phyloP scores from a whole-genome alignment of 805 yeast genomes.

The Metschnikowia vanudenii region DNA sequence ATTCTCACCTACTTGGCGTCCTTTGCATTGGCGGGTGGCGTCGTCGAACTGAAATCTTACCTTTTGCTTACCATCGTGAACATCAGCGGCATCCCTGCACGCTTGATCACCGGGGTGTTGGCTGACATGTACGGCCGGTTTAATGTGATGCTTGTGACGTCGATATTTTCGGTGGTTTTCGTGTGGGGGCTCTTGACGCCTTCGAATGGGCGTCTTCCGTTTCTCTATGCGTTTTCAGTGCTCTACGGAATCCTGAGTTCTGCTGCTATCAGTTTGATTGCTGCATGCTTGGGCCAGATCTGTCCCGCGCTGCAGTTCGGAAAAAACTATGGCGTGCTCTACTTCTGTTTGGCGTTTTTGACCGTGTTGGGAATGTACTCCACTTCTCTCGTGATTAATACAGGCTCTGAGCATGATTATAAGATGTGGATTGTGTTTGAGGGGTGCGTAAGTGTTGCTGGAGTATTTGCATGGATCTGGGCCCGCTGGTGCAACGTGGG shows the following conservation, averaged over 20 bases:
- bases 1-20: slow-evolving; percentile 52
- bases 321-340: slow-evolving; percentile 66
- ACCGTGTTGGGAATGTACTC: slow-evolving; percentile 14
- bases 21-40: slow-evolving; percentile 50
- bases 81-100: slow-evolving; percentile 42
- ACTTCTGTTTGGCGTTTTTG: slow-evolving; percentile 25
- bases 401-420: slow-evolving; percentile 12
- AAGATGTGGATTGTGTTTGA: slow-evolving; percentile 16
- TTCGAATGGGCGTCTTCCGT: slow-evolving; percentile 30
- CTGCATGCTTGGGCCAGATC: slow-evolving; percentile 65
- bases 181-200: slow-evolving; percentile 26
- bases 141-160: slow-evolving; percentile 44
- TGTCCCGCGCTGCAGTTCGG: slow-evolving; percentile 66
- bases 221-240: slow-evolving; percentile 51
- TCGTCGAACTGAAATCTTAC: slow-evolving; percentile 42
- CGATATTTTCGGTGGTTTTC: slow-evolving; percentile 32
- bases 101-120: slow-evolving; percentile 31
- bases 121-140: slow-evolving; percentile 47
- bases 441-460: slow-evolving; percentile 10
- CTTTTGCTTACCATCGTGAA: slow-evolving; percentile 47
- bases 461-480: slow-evolving; percentile 15
- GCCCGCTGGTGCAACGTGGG: slow-evolving; percentile 16
- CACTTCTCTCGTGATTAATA: slow-evolving; percentile 14
- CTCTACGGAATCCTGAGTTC: slow-evolving; percentile 61
- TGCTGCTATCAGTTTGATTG: slow-evolving; percentile 63